Evolutionary conservation across 192 early-diverging fungal genomes (phyloP), one percentile per base, ranked within the genome.

Genomic region (Podila clonocystis): DNA sequence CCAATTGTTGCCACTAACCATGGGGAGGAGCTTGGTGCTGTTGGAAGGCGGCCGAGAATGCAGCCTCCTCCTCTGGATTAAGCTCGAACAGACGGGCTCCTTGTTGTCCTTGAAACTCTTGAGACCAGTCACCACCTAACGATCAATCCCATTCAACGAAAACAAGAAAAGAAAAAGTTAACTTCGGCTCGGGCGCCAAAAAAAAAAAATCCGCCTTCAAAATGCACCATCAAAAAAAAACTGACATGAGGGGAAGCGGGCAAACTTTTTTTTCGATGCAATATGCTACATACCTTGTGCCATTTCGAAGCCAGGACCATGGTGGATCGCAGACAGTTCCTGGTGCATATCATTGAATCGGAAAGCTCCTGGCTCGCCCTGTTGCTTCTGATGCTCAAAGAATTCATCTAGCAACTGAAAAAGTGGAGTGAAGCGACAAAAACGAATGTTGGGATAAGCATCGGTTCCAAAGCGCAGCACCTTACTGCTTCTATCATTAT

Each of bases 21-120:
- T 72, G 70, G 41, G 83, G 83, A 60, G 72, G 65, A 8, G 48
- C 50, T 68, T 82, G 79, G 58, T 70, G 77, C 64, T 82, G 70
- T 55, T 85, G 68, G 38, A 85, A 88, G 30, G 75, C 84, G 28
- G 83, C 72, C 34, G 86, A 85, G 75, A 88, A 85, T 2, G 84
- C 82, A 55, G 82, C 85, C 31, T 86, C 87, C 68, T 88, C 85
- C 57, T 85, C 82, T 12, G 83, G 78, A 29, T 70, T 83, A 29
- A 88, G 28, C 64, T 88, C 87, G 82, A 85, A 88, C 24, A 87
- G 50, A 48, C 74, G 73, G 48, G 86, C 72, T 33, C 75, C 82
- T 17, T 67, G 70, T 31, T 64, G 69, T n/a, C 48, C 48, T 0
- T 78, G 72, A 30, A 87, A 87, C 58, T 87, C 86, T 62, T 82